Percentiles rank a stretch among this genome's conserved stretches.
phyloP scores from a whole-genome alignment of 2,329 filamentous ascomycete genomes.

The Arachnomyces sp. region DNA sequence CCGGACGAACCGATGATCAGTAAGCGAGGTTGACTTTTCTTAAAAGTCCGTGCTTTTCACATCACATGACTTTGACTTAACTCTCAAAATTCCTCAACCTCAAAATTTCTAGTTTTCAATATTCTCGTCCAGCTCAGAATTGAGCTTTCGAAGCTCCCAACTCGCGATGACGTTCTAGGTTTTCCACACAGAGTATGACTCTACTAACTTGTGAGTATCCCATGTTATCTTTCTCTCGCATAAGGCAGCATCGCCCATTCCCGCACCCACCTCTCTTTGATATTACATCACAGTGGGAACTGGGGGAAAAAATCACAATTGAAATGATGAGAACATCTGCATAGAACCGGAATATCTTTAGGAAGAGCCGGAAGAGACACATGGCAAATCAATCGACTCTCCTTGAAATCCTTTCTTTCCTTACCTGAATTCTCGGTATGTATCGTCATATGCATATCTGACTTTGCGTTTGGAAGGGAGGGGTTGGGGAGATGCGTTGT shows the following conservation, averaged over 20 bases:
- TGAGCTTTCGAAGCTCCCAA: too few relatives aligned
- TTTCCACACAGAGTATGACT: too few relatives aligned
- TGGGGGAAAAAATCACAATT: conserved; percentile 10
- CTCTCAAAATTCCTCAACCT: too few relatives aligned
- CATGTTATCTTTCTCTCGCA: background rate
- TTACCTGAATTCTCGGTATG: background rate
- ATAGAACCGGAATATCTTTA: conserved; percentile 36
- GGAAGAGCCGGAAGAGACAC: conserved; percentile 43
- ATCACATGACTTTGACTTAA: too few relatives aligned
- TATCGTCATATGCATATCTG: conserved; percentile 15
- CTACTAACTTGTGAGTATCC: background rate
- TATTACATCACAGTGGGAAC: too few relatives aligned
- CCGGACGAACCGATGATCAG: too few relatives aligned
- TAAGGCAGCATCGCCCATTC: background rate
- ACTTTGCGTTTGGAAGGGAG: too few relatives aligned
- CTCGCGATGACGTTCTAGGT: too few relatives aligned
- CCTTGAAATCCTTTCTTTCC: background rate
- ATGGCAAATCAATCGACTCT: conserved; percentile 24
- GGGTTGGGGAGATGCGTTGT: background rate
- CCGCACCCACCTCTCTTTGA: conserved; percentile 5
- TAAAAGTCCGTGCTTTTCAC: too few relatives aligned
- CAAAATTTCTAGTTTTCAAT: too few relatives aligned
- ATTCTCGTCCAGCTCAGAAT: too few relatives aligned
- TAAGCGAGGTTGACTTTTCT: too few relatives aligned
- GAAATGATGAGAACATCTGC: conserved; percentile 37